Evolutionary conservation across 2,329 filamentous ascomycete species (phyloP).

Genomic region (Ophiostoma montium): DNA sequence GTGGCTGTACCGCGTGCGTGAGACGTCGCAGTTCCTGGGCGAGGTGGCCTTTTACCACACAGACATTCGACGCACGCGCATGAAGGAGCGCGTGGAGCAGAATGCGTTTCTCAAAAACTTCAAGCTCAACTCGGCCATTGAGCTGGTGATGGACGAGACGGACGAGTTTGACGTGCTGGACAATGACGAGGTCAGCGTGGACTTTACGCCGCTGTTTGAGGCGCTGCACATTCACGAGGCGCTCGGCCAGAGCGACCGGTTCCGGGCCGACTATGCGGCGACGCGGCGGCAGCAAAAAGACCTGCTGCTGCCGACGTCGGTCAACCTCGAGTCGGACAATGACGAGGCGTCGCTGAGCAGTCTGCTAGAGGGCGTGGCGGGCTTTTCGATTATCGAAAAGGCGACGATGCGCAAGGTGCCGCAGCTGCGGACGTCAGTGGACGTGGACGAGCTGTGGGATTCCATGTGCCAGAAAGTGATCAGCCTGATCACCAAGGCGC

Average conservation of each 20-base stretch:
- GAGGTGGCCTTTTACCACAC: constrained; percentile 97
- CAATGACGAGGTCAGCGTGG: constrained; percentile 87
- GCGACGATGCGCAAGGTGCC: constrained; percentile 80
- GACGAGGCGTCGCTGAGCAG: constrained; percentile 79
- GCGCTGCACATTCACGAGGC: constrained; percentile 94
- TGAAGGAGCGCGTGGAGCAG: constrained; percentile 67
- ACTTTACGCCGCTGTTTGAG: constrained; percentile 89
- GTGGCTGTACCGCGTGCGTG: constrained; percentile 88
- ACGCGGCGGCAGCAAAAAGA: constrained; percentile 88
- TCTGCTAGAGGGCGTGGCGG: constrained; percentile 82
- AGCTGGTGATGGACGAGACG: constrained; percentile 85
- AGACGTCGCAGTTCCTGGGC: constrained; percentile 89
- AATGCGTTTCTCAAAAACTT: constrained; percentile 67
- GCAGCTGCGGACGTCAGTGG: constrained; percentile 65
- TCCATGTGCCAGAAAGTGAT: constrained; percentile 90
- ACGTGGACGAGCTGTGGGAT: constrained; percentile 98
- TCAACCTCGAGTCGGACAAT: constrained; percentile 71
- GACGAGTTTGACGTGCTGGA: constrained; percentile 93
- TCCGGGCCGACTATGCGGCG: constrained; percentile 79
- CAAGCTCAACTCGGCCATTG: constrained; percentile 88
- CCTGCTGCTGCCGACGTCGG: constrained; percentile 60
- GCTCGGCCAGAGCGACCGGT: constrained; percentile 80
- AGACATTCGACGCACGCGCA: constrained; percentile 67
- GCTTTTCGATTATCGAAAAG: constrained; percentile 92
- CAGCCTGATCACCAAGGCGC: constrained; percentile 61